These are phyloP conservation scores for Tylopilus sp. DNA, from an alignment of 768 basidiomycete genomes.

Conservation along the genomic window DNA sequence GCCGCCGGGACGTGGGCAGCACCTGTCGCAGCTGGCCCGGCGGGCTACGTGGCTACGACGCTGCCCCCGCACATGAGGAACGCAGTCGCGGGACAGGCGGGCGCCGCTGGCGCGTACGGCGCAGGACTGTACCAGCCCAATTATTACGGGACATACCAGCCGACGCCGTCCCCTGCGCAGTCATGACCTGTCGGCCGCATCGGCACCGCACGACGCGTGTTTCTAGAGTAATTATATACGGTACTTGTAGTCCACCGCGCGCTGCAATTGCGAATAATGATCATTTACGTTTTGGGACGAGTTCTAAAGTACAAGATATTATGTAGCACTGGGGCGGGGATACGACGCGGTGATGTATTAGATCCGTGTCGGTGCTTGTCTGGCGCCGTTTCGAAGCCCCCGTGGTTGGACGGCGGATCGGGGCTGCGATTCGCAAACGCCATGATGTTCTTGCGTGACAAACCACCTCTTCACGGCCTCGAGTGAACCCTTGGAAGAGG, in stretches of 20 bases:
- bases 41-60: constrained; percentile 34
- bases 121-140: constrained; percentile 26
- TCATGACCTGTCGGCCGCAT: constrained; percentile 12
- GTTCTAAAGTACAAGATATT: background rate
- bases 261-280: constrained; percentile 20
- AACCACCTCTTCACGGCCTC: constrained; percentile 31
- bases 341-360: background rate
- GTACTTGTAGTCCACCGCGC: constrained; percentile 6
- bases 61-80: constrained; percentile 42
- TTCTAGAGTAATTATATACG: constrained; percentile 20
- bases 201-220: background rate
- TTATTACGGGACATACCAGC: constrained; percentile 33
- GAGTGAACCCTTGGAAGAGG: constrained; percentile 26
- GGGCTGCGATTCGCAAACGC: constrained; percentile 1
- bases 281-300: background rate
- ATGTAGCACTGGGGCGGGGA: background rate
- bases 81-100: constrained; percentile 24
- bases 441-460: constrained; percentile 23
- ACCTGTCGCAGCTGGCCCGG: constrained; percentile 20
- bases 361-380: constrained; percentile 4
- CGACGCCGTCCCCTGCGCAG: constrained; percentile 32
- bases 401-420: background rate
- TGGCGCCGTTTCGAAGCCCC: constrained; percentile 13
- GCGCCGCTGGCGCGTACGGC: constrained; percentile 16
- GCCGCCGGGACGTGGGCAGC: constrained; percentile 26